Evolutionary conservation across 2,329 filamentous ascomycete genomes (phyloP), one percentile per base, ranked within the genome.

Genomic region (Fusarium sp.): DNA sequence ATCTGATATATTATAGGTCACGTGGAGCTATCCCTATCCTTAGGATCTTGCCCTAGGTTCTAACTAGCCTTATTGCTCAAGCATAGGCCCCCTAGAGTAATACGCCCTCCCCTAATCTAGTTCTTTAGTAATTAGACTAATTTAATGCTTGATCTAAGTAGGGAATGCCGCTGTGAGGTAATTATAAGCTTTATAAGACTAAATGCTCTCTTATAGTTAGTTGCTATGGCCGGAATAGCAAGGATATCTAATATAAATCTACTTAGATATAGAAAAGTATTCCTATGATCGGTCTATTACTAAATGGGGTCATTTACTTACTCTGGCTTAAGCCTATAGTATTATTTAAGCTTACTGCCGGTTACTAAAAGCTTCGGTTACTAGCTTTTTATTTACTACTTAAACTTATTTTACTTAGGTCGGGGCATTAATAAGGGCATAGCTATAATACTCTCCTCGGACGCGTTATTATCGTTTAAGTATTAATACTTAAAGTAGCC

Each of bases 1-100:
- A 66, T 66, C 35, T 66, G 27, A 66, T 61, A 66, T 66, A 61
- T 56, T 18, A 24, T 61, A 52, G 35, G 33, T 66, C 22, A 66
- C 18, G 8, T 50, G 14, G 54, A 52, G 64, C 50, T 61, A 31
- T 52, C 64, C 31, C 48, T 33, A 22, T 45, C 45, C 31, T 61
- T 8, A 31, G 39, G 7, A 59, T 31, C 58, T 45, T 20, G 52
- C 45, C 43, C 39, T 39, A 20, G 43, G 54, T 35, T 39, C 35
- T 39, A 39, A 39, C 35, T 39, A 13, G 35, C 35, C 35, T 39
- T 39, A 13, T 39, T 39, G 5, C 35, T 39, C 4, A 39, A 39
- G 35, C 14, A 39, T 39, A 39, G 14, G 4, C 35, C 35, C 35
- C 35, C 35, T 18, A 39, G 35, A 39, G 35, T 39, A 39, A 39